Base-by-base conservation (phyloP, 495 filamentous ascomycete genomes). In the Achaetomiella virescens region DNA sequence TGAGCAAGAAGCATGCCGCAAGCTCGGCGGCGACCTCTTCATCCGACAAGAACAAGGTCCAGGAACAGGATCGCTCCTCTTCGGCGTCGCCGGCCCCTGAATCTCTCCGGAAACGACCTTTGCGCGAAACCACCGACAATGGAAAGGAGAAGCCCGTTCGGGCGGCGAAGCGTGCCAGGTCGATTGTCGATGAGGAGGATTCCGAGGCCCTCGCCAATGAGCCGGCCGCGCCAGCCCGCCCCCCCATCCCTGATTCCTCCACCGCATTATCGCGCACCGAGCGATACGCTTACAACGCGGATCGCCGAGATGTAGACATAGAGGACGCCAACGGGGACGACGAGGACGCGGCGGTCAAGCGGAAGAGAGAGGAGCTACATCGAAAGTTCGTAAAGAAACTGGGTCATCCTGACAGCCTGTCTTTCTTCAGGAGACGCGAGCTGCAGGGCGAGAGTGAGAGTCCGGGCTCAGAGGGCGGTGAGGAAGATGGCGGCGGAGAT, bases 381-480 rank as follows among this genome's bases (percentile, higher is more conserved):
- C 76, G 85, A 58, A 86, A 87, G 57, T 98, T 97, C 62, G 85
- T 97, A 17, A 87, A 89, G 74, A 95, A 89, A 64, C 80, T 98
- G 4, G 91, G 93, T 3, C 82, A 83, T 25, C 82, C 90, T 8
- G 91, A 95, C 61, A 90, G 89, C 59, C 75, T 93, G 48, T 78
- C 84, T 15, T 81, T 82, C 45, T 81, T 89, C 58, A 81, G 82
- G 55, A 76, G 84, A 58, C 74, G 78, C 21, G 77, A 80, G 49
- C 72, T 72, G 58, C 67, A 75, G 41, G 69, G 73, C 22, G 75
- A 69, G 36, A 82, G 88, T 44, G 79, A 80, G 46, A 71, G 71
- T 3, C 66, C 71, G 27, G 69, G 74, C 21, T 59, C 57, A 4
- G 75, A 75, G 18, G 78, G 76, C 37, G 77, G 78, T 5, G 78